phyloP scores from a whole-genome alignment of 1,284 basidiomycete species.

The Taiwanofungus camphoratus region DNA sequence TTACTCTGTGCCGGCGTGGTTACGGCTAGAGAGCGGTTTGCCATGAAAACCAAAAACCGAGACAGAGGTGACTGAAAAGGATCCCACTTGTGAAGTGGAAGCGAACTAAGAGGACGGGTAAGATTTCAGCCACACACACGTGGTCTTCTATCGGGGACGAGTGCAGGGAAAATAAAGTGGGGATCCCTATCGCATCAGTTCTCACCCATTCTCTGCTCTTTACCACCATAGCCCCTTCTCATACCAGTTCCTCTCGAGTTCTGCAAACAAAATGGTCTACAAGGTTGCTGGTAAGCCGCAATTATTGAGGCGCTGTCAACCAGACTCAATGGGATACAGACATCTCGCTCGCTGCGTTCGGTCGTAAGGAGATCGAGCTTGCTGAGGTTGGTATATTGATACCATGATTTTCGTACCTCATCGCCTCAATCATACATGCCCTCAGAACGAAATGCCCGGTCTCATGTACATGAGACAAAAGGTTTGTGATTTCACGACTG shows the following conservation, averaged over 20 bases:
- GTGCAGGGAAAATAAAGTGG: conserved; percentile 31
- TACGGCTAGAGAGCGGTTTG: neutral
- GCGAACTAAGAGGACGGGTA: conserved; percentile 6
- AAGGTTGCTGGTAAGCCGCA: conserved; percentile 69
- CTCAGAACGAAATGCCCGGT: conserved; percentile 86
- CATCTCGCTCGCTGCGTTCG: conserved; percentile 93
- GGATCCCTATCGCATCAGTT: conserved; percentile 27
- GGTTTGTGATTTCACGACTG: conserved; percentile 35
- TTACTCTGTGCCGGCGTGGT: conserved; percentile 10
- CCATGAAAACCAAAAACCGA: conserved; percentile 6
- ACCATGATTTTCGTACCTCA: neutral
- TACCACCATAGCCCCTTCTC: too few relatives aligned
- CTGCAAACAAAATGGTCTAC: conserved; percentile 79
- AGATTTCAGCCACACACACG: neutral
- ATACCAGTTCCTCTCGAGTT: too few relatives aligned
- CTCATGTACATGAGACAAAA: conserved; percentile 89
- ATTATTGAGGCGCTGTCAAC: neutral
- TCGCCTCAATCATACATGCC: conserved; percentile 1
- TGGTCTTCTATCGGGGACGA: conserved; percentile 1
- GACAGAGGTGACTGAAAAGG: neutral
- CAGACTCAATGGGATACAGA: too few relatives aligned
- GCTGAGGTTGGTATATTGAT: conserved; percentile 61
- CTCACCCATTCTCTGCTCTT: too few relatives aligned
- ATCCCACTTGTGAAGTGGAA: neutral
- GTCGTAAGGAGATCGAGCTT: conserved; percentile 98